Percentiles rank a stretch among this genome's conserved stretches.
Conservation (phyloP, 805 yeast species). For the Barnettozyma siamensis region DNA sequence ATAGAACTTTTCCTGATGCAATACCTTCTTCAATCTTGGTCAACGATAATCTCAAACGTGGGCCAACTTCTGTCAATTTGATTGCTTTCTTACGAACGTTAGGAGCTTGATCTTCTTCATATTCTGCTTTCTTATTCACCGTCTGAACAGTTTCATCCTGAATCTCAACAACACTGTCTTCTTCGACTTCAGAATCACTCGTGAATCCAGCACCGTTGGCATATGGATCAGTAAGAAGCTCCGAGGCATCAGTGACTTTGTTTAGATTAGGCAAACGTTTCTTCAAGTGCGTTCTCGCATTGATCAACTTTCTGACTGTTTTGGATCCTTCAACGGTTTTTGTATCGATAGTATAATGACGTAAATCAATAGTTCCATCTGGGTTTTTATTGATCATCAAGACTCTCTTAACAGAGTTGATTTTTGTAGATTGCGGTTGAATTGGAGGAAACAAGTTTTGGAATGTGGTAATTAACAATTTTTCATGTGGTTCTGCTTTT, state of each 20-base stretch:
- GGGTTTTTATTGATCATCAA: constrained; percentile 71
- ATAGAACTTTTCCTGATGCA: constrained; percentile 82
- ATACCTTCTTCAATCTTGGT: constrained; percentile 90
- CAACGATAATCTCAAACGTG: constrained; percentile 70
- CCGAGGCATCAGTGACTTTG: constrained; percentile 69
- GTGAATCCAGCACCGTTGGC: constrained; percentile 69
- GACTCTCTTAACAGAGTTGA: constrained; percentile 74
- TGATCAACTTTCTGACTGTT: constrained; percentile 22
- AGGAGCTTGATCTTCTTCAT: constrained; percentile 14
- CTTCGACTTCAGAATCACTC: constrained; percentile 91
- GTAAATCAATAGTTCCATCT: constrained; percentile 68
- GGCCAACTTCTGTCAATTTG: constrained; percentile 89
- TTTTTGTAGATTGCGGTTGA: constrained; percentile 74
- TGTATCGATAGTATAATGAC: constrained; percentile 88
- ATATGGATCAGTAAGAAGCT: constrained; percentile 76
- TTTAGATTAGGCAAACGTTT: constrained; percentile 30
- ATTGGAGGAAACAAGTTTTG: constrained; percentile 96
- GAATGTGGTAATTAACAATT: constrained; percentile 79
- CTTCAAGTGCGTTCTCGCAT: constrained; percentile 19
- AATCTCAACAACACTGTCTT: constrained; percentile 74
- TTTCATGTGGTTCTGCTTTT: constrained; percentile 65
- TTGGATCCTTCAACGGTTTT: constrained; percentile 62
- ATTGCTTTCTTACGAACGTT: constrained; percentile 67
- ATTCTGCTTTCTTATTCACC: constrained; percentile 16
- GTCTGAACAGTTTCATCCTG: constrained; percentile 24